Percentiles rank a stretch among this genome's conserved stretches.
These are phyloP conservation scores for Aegilops sharonensis DNA, from an alignment of 176 grass and related monocot genomes.

Conservation along the genomic window DNA sequence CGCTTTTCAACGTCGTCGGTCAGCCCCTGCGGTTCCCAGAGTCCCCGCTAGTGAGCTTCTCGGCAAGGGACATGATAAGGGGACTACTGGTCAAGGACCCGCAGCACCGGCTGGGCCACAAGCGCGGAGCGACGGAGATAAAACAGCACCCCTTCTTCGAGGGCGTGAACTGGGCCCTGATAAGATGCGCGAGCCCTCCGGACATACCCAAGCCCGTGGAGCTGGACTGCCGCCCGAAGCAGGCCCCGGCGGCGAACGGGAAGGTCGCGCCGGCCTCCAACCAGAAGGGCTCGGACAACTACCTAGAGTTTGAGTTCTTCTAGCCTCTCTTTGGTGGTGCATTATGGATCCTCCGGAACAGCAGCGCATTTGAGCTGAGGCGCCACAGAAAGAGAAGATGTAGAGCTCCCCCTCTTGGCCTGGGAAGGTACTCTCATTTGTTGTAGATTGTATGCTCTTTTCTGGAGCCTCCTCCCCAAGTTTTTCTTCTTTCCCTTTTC, in stretches of 20 bases:
- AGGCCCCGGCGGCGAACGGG: conserved; percentile 28
- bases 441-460: conserved; percentile 29
- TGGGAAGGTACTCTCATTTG: conserved; percentile 22
- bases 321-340: conserved; percentile 38
- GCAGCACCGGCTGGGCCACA: conserved; percentile 66
- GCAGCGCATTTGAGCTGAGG: conserved; percentile 14
- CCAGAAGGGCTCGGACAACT: conserved; percentile 64
- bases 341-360: background rate
- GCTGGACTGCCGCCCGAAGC: conserved; percentile 49
- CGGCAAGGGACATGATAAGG: conserved; percentile 73
- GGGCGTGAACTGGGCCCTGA: conserved; percentile 88
- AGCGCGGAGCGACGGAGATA: conserved; percentile 74
- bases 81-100: conserved; percentile 80
- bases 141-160: conserved; percentile 86
- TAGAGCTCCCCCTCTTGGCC: conserved; percentile 23
- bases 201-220: conserved; percentile 75
- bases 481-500: background rate
- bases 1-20: conserved; percentile 78
- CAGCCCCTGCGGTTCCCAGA: conserved; percentile 77
- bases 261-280: conserved; percentile 51
- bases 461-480: conserved; percentile 1
- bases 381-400: conserved; percentile 23
- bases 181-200: conserved; percentile 70
- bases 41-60: conserved; percentile 64
- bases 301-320: conserved; percentile 85